Base-by-base conservation (phyloP, 1,284 basidiomycete species). In the Inonotus obliquus region DNA sequence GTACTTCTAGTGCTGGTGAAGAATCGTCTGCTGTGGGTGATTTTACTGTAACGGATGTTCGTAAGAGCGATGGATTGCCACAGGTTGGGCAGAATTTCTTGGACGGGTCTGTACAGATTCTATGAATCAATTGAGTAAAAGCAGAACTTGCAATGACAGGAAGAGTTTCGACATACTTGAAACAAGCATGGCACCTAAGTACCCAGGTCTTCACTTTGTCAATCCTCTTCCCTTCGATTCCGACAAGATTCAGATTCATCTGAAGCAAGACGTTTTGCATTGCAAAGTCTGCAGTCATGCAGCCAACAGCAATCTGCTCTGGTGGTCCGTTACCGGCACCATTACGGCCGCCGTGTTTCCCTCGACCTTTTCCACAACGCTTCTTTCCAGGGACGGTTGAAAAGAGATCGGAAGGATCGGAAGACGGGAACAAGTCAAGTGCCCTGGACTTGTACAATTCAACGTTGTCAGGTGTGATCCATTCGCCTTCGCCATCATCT, bases 11-110 rank as follows among this genome's bases (percentile, higher is more conserved):
- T 17, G 77, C 82, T 19, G 85, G 89, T 13, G 83, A 77, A 62
- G 82, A 79, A 7, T 79, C 71, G 25, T 82, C 74, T 11, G 89
- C 82, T 47, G 75, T 77, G 0, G 89, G 83, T 1, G 86, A 83
- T 37, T 87, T 82, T 57, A 96, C 83, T 1, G 94, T 94, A 44
- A 98, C 94, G 2, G 95, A 96, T 1, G 93, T 90, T 63, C 96
- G 90, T 57, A 98, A 77, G 29, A 99, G 82, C 0, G 97, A 92
- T 0, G 94, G 83, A 69, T 96, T 96, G 45, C 97, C 97, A 73
- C 97, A 99, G 9, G 94, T 92, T 1, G 97, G 96, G 72, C 97
- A 99, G 79, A 99, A 99, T 69, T 94, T 94, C 74, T 94, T 94
- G 19, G 92, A 89, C 37, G 86, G 81, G 73, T 99, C 96, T 79